phyloP scores from a whole-genome alignment of 116 monocot genomes.

The Trichopus zeylanicus region DNA sequence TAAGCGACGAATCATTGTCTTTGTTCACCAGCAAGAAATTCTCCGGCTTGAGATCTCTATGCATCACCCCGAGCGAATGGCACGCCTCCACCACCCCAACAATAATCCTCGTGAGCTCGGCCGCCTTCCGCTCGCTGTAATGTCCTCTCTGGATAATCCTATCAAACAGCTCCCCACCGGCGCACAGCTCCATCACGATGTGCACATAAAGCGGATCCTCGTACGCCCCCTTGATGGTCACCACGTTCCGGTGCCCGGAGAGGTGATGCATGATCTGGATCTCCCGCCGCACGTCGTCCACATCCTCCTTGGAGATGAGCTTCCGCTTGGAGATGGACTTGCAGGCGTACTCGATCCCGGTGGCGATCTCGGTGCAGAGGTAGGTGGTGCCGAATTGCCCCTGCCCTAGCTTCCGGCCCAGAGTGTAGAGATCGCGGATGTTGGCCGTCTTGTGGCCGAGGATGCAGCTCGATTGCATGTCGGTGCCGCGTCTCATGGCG shows the following conservation, averaged over 20 bases:
- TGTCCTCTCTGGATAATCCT: conserved; percentile 60
- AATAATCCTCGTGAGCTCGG: conserved; percentile 43
- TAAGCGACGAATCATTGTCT: conserved; percentile 58
- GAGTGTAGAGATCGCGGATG: conserved; percentile 48
- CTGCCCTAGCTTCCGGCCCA: conserved; percentile 60
- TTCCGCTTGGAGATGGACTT: conserved; percentile 72
- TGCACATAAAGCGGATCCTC: conserved; percentile 52
- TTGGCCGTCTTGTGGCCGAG: conserved; percentile 51
- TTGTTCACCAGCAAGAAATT: conserved; percentile 55
- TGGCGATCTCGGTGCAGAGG: conserved; percentile 49
- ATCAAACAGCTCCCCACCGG: conserved; percentile 63
- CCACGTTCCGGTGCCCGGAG: conserved; percentile 48
- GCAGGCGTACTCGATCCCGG: conserved; percentile 58
- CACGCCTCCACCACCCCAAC: conserved; percentile 62
- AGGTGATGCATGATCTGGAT: conserved; percentile 79
- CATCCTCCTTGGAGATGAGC: conserved; percentile 50
- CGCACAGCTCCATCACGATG: conserved; percentile 72
- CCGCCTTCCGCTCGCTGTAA: conserved; percentile 59
- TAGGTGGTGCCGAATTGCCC: conserved; percentile 72
- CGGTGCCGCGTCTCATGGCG: conserved; percentile 18
- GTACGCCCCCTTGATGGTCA: conserved; percentile 58
- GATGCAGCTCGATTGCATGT: conserved; percentile 15
- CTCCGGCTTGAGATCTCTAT: conserved; percentile 70
- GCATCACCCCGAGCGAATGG: conserved; percentile 71
- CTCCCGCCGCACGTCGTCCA: conserved; percentile 64